Evolutionary conservation across 352 stramenopile genomes (phyloP).

Genomic region (Phytopythium mirpurense): DNA sequence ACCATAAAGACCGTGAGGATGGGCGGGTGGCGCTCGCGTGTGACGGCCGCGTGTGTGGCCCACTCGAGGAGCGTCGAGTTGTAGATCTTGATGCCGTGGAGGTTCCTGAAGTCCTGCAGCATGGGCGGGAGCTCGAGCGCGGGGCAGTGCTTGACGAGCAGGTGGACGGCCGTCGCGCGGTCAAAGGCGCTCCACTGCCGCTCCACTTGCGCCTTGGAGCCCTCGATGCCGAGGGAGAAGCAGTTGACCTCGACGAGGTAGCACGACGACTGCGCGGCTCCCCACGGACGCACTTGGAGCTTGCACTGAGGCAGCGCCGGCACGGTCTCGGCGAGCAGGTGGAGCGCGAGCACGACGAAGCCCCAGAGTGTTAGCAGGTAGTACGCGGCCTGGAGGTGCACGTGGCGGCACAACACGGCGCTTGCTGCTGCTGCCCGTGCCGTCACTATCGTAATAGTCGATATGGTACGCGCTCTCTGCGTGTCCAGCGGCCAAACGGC

Average conservation of each 20-base stretch:
- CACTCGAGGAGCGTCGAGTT: slow-evolving; percentile 30
- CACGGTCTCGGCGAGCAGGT: slow-evolving; percentile 12
- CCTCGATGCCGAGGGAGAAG: slow-evolving; percentile 10
- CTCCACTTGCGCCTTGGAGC: slow-evolving; percentile 11
- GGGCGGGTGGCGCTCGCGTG: slow-evolving; percentile 13
- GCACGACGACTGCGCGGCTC: slow-evolving; percentile 19
- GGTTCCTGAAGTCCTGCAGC: slow-evolving; percentile 16
- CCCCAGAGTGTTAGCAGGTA: slow-evolving; percentile 14
- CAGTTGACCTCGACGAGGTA: slow-evolving; percentile 32
- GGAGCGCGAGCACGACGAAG: slow-evolving; percentile 13
- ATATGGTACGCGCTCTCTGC: background rate
- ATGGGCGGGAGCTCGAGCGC: slow-evolving; percentile 17
- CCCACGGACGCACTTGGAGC: slow-evolving; percentile 28
- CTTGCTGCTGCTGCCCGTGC: no score
- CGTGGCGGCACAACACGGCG: slow-evolving; percentile 7
- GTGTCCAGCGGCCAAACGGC: no score
- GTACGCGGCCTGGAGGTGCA: slow-evolving; percentile 7
- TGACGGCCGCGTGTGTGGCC: slow-evolving; percentile 17
- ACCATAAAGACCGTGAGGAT: slow-evolving; percentile 27
- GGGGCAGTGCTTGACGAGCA: slow-evolving; percentile 32
- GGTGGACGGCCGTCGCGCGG: slow-evolving; percentile 13
- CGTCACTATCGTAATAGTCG: background rate
- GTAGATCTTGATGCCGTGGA: slow-evolving; percentile 33
- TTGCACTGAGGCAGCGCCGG: slow-evolving; percentile 13
- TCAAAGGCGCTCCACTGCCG: slow-evolving; percentile 21